phyloP scores from a whole-genome alignment of 2,329 filamentous ascomycete species.

The Aspergillus proliferans region DNA sequence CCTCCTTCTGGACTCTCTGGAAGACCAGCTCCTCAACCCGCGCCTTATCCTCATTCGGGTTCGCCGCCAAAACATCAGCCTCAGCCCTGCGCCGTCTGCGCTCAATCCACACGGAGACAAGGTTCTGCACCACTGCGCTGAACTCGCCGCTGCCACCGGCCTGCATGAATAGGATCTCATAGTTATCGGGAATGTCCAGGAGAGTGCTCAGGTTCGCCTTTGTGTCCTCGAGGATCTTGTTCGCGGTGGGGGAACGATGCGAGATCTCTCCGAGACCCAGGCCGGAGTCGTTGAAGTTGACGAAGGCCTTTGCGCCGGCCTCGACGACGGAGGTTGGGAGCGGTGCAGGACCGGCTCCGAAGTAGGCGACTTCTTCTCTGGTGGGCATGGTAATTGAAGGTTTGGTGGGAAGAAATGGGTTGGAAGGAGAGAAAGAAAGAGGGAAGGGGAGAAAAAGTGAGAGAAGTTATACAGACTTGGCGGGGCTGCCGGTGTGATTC shows the following conservation, averaged over 20 bases:
- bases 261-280: constrained; percentile 85
- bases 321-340: constrained; percentile 78
- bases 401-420: too few relatives aligned
- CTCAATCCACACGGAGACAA: constrained; percentile 76
- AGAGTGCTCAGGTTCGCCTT: constrained; percentile 67
- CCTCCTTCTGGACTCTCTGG: constrained; percentile 56
- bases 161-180: constrained; percentile 70
- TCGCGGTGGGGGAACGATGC: constrained; percentile 74
- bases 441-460: neutral
- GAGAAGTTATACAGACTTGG: neutral
- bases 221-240: constrained; percentile 69
- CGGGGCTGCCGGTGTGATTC: too few relatives aligned
- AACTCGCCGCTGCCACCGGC: constrained; percentile 84
- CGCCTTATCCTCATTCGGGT: constrained; percentile 40
- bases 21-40: constrained; percentile 53
- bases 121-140: constrained; percentile 74
- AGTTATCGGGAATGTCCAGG: constrained; percentile 77
- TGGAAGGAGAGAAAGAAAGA: neutral
- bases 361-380: constrained; percentile 72
- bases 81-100: constrained; percentile 57
- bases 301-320: constrained; percentile 65
- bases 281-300: constrained; percentile 76
- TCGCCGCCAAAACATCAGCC: constrained; percentile 44
- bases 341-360: constrained; percentile 83
- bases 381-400: constrained; percentile 50